Percentiles rank a stretch among this genome's conserved stretches.
Evolutionary conservation across 164 flowering plant genomes (phyloP).

Genomic region (Magnolia officinalis): DNA sequence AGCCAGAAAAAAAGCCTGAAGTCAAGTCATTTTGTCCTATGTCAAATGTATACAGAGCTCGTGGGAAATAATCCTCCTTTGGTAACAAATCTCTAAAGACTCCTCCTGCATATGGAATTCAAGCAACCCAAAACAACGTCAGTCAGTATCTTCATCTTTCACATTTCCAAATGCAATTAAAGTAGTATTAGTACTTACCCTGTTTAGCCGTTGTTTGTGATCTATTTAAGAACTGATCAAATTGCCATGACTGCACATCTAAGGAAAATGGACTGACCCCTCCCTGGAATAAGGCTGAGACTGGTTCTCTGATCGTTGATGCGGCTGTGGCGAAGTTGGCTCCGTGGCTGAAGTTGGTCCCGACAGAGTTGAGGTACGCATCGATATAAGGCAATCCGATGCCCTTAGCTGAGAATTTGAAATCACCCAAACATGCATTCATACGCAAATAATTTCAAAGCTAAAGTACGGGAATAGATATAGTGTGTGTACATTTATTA

Average conservation of each 20-base stretch:
- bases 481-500: too few species aligned
- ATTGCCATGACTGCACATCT: slow-evolving; percentile 43
- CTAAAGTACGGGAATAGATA: too few species aligned
- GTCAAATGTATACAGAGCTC: slow-evolving; percentile 50
- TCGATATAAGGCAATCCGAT: slow-evolving; percentile 44
- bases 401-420: slow-evolving; percentile 35
- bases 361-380: slow-evolving; percentile 53
- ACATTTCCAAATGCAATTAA: neutral
- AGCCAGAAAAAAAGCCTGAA: slow-evolving; percentile 34
- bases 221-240: slow-evolving; percentile 34
- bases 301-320: slow-evolving; percentile 47
- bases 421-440: too few species aligned
- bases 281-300: slow-evolving; percentile 35
- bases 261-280: slow-evolving; percentile 67
- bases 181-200: slow-evolving; percentile 17
- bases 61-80: slow-evolving; percentile 28
- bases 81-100: slow-evolving; percentile 36
- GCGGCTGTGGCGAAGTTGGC: slow-evolving; percentile 51
- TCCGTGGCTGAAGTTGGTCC: slow-evolving; percentile 62
- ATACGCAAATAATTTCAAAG: too few species aligned
- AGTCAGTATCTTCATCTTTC: neutral
- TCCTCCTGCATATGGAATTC: slow-evolving; percentile 6
- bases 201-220: slow-evolving; percentile 23
- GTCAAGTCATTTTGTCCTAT: slow-evolving; percentile 60
- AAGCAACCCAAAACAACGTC: neutral